These are phyloP conservation scores for Prunus fruticosa DNA, from an alignment of 306 rosid species.

Conservation along the genomic window DNA sequence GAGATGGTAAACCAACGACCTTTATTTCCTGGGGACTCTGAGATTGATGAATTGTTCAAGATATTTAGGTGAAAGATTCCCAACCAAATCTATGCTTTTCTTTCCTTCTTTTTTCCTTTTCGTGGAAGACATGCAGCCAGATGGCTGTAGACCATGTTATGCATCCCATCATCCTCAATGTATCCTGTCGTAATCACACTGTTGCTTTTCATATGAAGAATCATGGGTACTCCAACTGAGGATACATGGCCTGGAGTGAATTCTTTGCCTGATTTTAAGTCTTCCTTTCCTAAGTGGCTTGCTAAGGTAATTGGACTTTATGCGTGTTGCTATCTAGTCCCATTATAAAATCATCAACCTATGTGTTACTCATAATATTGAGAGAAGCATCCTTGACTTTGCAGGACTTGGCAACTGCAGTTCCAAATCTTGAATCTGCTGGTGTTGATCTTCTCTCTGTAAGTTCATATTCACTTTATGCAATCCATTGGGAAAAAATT, in stretches of 20 bases:
- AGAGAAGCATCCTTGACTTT: conserved; percentile 13
- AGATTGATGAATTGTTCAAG: conserved; percentile 94
- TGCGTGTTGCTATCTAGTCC: neutral
- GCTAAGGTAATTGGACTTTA: conserved; percentile 54
- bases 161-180: neutral
- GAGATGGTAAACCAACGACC: conserved; percentile 95
- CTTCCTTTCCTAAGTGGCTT: conserved; percentile 93
- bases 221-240: conserved; percentile 91
- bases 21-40: conserved; percentile 98
- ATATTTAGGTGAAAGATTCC: conserved; percentile 74
- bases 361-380: conserved; percentile 8
- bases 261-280: conserved; percentile 93
- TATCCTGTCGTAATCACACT: conserved; percentile 6
- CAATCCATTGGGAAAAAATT: neutral
- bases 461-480: conserved; percentile 36
- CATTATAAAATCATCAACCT: neutral
- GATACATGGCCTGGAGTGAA: conserved; percentile 98
- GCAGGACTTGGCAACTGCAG: conserved; percentile 76
- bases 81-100: neutral
- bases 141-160: neutral
- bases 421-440: conserved; percentile 79
- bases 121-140: neutral
- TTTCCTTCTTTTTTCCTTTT: neutral
- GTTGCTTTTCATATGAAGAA: conserved; percentile 50
- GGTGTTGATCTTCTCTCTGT: conserved; percentile 91